Evolutionary conservation across 2,329 filamentous ascomycete species (phyloP).

Genomic region (Colletotrichum melonis): DNA sequence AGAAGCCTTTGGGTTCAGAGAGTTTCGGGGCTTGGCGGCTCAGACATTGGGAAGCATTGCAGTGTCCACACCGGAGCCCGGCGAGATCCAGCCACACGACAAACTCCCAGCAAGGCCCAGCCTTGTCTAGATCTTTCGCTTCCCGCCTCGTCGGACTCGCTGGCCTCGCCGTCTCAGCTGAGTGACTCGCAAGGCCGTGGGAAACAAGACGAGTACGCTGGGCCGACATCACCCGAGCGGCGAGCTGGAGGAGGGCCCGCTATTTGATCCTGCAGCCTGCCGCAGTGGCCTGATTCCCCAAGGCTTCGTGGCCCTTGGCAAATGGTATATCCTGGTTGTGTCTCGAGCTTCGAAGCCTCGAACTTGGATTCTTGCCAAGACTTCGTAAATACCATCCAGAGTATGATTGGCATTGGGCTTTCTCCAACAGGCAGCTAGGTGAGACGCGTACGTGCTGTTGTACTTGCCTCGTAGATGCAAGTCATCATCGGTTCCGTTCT

Average conservation of each 20-base stretch:
- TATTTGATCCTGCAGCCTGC: constrained; percentile 6
- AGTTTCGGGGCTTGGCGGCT: neutral
- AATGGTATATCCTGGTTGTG: neutral
- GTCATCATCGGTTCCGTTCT: neutral
- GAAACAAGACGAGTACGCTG: neutral
- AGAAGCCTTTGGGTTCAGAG: neutral
- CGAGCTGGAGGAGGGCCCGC: neutral
- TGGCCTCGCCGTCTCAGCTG: neutral
- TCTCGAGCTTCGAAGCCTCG: neutral
- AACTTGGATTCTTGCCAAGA: neutral
- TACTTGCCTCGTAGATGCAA: too few species aligned
- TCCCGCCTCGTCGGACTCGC: neutral
- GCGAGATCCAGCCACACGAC: neutral
- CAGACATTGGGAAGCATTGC: neutral
- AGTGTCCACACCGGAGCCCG: neutral
- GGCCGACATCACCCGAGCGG: neutral
- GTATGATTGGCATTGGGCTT: neutral
- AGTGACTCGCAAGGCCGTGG: neutral
- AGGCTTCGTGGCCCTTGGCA: neutral
- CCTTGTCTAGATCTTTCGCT: neutral
- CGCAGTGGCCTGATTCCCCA: neutral
- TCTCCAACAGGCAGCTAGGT: neutral
- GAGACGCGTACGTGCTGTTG: too few species aligned
- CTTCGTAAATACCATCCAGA: neutral
- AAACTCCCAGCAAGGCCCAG: neutral